These are phyloP conservation scores for Protomyces lactucae-debilis DNA, from an alignment of 1,139 yeast species.

Conservation along the genomic window DNA sequence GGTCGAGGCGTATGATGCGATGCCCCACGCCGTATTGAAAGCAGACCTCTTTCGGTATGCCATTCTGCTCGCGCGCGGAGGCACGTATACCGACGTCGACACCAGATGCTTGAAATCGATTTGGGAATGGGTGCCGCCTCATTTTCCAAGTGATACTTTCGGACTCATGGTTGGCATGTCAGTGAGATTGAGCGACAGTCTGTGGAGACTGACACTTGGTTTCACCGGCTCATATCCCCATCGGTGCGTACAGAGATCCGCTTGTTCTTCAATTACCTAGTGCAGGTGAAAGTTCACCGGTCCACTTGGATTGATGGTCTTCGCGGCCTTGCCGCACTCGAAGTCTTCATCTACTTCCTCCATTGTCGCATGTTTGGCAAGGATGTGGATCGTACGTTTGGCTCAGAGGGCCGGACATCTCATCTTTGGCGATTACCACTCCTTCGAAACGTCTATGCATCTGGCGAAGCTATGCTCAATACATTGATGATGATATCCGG, in stretches of 20 bases:
- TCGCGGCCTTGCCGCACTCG: conserved; percentile 16
- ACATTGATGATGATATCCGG: conserved; percentile 9
- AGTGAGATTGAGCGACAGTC: too few species aligned
- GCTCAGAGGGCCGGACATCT: neutral
- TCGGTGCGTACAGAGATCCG: neutral
- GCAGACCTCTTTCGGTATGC: conserved; percentile 91
- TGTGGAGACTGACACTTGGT: too few species aligned
- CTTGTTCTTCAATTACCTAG: neutral
- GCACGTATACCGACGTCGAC: conserved; percentile 87
- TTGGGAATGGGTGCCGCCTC: conserved; percentile 55
- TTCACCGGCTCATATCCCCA: neutral
- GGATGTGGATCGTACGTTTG: neutral
- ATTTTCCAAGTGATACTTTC: conserved; percentile 32
- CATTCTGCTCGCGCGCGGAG: conserved; percentile 82
- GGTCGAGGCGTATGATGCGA: conserved; percentile 80
- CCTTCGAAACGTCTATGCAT: neutral
- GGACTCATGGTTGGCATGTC: conserved; percentile 28
- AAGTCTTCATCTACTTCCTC: conserved; percentile 9
- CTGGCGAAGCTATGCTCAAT: conserved; percentile 3
- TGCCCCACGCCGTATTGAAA: conserved; percentile 75
- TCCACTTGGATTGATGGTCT: conserved; percentile 15
- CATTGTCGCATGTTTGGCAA: conserved; percentile 2
- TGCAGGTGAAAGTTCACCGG: neutral
- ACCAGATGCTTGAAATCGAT: conserved; percentile 60
- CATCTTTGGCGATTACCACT: neutral